These are phyloP conservation scores for Sordariomycetes sp. DNA, from an alignment of 2,329 filamentous ascomycete genomes.

Conservation along the genomic window DNA sequence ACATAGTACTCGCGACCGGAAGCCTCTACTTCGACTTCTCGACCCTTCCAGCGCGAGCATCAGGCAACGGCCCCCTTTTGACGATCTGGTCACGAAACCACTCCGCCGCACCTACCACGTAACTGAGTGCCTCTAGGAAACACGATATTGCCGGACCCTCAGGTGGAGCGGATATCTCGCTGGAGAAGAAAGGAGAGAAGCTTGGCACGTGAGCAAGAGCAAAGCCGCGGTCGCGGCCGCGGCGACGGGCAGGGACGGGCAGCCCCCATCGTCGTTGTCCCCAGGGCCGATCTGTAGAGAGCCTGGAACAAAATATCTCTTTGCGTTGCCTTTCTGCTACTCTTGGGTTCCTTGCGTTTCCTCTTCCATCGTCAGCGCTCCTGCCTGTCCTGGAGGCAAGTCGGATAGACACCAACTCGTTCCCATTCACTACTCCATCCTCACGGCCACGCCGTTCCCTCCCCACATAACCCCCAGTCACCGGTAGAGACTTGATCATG, in stretches of 20 bases:
- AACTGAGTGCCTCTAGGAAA: neutral
- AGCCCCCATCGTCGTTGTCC: neutral
- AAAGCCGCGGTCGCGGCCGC: neutral
- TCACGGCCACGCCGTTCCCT: neutral
- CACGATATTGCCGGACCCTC: neutral
- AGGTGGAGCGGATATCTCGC: neutral
- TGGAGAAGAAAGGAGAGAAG: neutral
- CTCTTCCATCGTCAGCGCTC: neutral
- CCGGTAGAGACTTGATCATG: constrained; percentile 1
- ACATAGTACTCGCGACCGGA: neutral
- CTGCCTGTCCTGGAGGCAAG: neutral
- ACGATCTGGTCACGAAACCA: neutral
- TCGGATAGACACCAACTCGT: neutral
- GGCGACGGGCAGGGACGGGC: neutral
- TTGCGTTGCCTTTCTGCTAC: neutral
- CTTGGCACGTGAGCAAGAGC: neutral
- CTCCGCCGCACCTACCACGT: neutral
- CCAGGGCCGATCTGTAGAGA: neutral
- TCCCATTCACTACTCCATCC: neutral
- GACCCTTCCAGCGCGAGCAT: neutral
- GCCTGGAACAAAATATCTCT: neutral
- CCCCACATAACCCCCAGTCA: neutral
- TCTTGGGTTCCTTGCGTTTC: neutral
- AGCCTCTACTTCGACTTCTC: neutral
- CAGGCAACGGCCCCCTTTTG: neutral